Conservation (phyloP, 2,329 filamentous ascomycete genomes). For the Parasarocladium wereldwijsianum region DNA sequence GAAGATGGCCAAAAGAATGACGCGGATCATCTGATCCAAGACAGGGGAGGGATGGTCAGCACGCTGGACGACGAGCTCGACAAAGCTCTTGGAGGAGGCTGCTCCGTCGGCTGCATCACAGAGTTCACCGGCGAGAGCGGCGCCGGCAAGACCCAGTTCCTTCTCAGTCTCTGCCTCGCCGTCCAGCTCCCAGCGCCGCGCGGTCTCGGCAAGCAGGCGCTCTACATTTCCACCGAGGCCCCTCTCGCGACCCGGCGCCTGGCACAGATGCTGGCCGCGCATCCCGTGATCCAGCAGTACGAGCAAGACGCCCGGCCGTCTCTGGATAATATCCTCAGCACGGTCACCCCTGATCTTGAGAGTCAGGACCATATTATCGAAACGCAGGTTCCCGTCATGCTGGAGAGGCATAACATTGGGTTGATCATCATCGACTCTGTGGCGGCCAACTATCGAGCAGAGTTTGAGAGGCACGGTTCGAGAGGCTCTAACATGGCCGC, state of each 20-base stretch:
- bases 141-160: constrained; percentile 87
- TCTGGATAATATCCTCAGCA: constrained; percentile 63
- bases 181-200: constrained; percentile 65
- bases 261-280: constrained; percentile 56
- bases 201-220: constrained; percentile 56
- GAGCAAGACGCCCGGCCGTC: constrained; percentile 32
- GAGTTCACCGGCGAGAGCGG: constrained; percentile 91
- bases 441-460: constrained; percentile 87
- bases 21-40: constrained; percentile 10
- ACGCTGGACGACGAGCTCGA: constrained; percentile 68
- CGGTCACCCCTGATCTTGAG: constrained; percentile 78
- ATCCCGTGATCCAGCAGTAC: constrained; percentile 39
- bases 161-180: constrained; percentile 70
- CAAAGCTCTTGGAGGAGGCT: constrained; percentile 54
- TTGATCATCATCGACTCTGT: constrained; percentile 82
- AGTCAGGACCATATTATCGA: constrained; percentile 88
- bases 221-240: constrained; percentile 92
- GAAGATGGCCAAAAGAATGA: background rate
- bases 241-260: constrained; percentile 71
- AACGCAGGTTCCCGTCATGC: constrained; percentile 80
- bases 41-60: no score
- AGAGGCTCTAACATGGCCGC: constrained; percentile 50
- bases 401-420: constrained; percentile 61
- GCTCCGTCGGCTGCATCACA: constrained; percentile 67
- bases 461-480: constrained; percentile 52